These are phyloP conservation scores for Phaseolus coccineus DNA, from an alignment of 331 rosid species.

Conservation along the genomic window DNA sequence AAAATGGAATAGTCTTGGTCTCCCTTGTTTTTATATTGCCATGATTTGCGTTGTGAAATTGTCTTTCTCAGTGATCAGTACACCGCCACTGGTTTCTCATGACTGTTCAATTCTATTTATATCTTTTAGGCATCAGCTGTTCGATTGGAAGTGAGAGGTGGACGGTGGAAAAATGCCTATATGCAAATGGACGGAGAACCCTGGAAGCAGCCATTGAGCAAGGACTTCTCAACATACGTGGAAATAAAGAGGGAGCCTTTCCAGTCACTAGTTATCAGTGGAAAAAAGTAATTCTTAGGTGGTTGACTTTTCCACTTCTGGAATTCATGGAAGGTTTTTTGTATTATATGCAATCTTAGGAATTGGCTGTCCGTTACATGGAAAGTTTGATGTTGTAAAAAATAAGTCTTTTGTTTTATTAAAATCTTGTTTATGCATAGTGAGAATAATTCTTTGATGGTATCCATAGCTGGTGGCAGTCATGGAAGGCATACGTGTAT, in stretches of 20 bases:
- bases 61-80: slow-evolving; percentile 1
- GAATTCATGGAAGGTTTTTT: slow-evolving; percentile 41
- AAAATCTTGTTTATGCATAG: slow-evolving; percentile 48
- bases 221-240: slow-evolving; percentile 72
- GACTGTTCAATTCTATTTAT: slow-evolving; percentile 28
- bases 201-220: slow-evolving; percentile 87
- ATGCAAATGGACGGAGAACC: slow-evolving; percentile 99
- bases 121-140: slow-evolving; percentile 84
- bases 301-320: slow-evolving; percentile 24
- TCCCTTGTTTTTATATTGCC: slow-evolving; percentile 10
- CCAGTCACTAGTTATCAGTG: slow-evolving; percentile 66
- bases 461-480: slow-evolving; percentile 41
- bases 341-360: slow-evolving; percentile 44
- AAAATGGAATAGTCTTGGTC: slow-evolving; percentile 20
- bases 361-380: slow-evolving; percentile 6
- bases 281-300: slow-evolving; percentile 52
- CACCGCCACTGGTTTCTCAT: neutral
- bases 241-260: slow-evolving; percentile 80
- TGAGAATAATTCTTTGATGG: slow-evolving; percentile 50
- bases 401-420: slow-evolving; percentile 25
- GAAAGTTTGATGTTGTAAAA: slow-evolving; percentile 33
- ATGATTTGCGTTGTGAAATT: slow-evolving; percentile 27
- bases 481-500: slow-evolving; percentile 46
- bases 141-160: slow-evolving; percentile 91
- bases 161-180: slow-evolving; percentile 79